These are phyloP conservation scores for Kokia cookei DNA, from an alignment of 441 rosid genomes.

Conservation along the genomic window DNA sequence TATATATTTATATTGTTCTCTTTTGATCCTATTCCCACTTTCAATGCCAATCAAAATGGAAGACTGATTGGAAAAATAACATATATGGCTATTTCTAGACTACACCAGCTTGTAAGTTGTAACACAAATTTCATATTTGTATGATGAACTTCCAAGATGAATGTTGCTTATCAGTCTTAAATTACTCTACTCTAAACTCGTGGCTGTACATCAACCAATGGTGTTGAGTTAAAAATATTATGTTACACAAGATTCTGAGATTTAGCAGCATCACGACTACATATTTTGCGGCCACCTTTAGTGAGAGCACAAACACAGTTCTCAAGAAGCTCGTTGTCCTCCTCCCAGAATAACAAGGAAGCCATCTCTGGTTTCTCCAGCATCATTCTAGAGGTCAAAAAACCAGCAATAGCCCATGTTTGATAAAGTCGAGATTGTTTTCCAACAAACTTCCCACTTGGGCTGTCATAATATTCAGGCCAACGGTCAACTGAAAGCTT, in stretches of 20 bases:
- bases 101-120: no score
- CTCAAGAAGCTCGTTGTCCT: not conserved
- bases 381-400: constrained; percentile 40
- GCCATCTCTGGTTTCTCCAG: constrained; percentile 82
- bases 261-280: constrained; percentile 79
- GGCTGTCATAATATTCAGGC: constrained; percentile 93
- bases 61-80: not conserved
- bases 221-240: not conserved
- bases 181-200: constrained; percentile 7
- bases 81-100: not conserved
- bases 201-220: constrained; percentile 20
- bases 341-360: constrained; percentile 64
- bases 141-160: not conserved
- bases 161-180: not conserved
- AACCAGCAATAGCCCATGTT: constrained; percentile 80
- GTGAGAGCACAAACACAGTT: constrained; percentile 77
- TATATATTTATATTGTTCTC: not conserved
- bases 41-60: not conserved
- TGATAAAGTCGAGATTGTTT: constrained; percentile 83
- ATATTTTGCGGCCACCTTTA: constrained; percentile 70
- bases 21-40: not conserved
- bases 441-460: constrained; percentile 73
- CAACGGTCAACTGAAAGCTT: constrained; percentile 51
- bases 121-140: not conserved
- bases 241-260: constrained; percentile 79